Base-by-base conservation (phyloP, 75 land plant species). In the Isoetes taiwanensis region DNA sequence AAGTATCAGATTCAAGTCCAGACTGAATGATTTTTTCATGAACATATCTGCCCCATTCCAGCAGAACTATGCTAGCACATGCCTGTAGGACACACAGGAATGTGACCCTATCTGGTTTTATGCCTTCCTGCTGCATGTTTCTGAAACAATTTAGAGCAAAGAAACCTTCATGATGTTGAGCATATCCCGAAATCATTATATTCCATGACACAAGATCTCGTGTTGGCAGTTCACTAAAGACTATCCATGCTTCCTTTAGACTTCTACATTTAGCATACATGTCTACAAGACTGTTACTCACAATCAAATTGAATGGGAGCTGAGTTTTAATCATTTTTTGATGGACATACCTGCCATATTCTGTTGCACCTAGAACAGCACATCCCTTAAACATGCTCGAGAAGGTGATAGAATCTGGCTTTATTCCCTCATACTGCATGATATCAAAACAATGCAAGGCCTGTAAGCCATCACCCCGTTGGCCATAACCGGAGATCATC, bases 221-320 rank as follows among this genome's bases (percentile, higher is more conserved):
- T 11, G 14, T 54, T 21, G 57, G 19, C 58, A 58, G n/a, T 54
- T 11, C 20, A 27, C 61, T 41, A 54, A 82, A 82, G 32, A 78
- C 76, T 28, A 58, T 54, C 1, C 23, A 26, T 30, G 86, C 76
- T 38, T 63, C 52, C 2, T 37, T 62, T 0, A 78, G 28, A 63
- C 66, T 69, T 14, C 86, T 81, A 68, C 86, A 82, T 68, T 78
- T 78, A 6, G 82, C 77, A 70, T 82, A 82, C 85, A 82, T 82
- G 41, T 78, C 81, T 17, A 82, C 39, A 38, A 82, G 76, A 0
- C 73, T 64, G 59, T 70, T 71, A 21, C 72, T 19, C 19, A 63
- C 57, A 30, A 56, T 30, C 16, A 66, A 64, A 63, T 78, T 66
- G 2, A 42, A 46, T 25, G 17, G 17, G 9, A 12, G 14, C 58